Base-by-base conservation (phyloP, 805 yeast genomes). In the Lipomyces sp. region DNA sequence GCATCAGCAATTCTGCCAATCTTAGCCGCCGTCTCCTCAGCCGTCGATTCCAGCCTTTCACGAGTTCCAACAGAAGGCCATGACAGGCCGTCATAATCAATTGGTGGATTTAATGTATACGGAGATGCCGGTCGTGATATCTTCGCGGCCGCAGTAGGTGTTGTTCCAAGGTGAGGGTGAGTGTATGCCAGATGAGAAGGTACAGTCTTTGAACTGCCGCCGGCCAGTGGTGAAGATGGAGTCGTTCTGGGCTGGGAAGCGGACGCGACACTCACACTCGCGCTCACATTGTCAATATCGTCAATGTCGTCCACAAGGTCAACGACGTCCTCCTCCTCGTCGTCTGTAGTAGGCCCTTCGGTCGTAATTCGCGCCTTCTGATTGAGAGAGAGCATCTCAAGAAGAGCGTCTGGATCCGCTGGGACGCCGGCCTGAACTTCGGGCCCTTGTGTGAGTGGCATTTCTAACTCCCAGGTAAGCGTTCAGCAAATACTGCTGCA, bases 21-120 rank as follows among this genome's bases (percentile, higher is more conserved):
- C 69, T 98, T 84, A 2, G 83, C 87, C 60, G 78, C 75, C 11
- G 87, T 86, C 72, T 89, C 92, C 57, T 86, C 90, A 3, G 82
- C 82, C 1, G 86, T 80, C 66, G 90, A 90, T 65, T 88, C 92
- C 15, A 91, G 83, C 63, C 98, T 82, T 35, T 76, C 78, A 64
- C 96, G 81, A 5, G 99, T 94, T 7, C 98, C 98, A 2, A 82
- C 73, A 18, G 93, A 87, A 18, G 98, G 98, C 97, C 97, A 94
- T 55, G 97, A 91, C 57, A 94, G 83, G 0, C 97, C 97, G 77
- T 91, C 97, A 55, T 84, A 86, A 74, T 92, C 97, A 42, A 92
- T 88, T 24, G 97, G 95, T 0, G 97, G 93, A 70, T 86, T 87
- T 62, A 89, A 77, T 1, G 96, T 90, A 76, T 87, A 89, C 29